Evolutionary conservation across 2,329 filamentous ascomycete genomes (phyloP).

Genomic region (Colletotrichum tamarilloi): DNA sequence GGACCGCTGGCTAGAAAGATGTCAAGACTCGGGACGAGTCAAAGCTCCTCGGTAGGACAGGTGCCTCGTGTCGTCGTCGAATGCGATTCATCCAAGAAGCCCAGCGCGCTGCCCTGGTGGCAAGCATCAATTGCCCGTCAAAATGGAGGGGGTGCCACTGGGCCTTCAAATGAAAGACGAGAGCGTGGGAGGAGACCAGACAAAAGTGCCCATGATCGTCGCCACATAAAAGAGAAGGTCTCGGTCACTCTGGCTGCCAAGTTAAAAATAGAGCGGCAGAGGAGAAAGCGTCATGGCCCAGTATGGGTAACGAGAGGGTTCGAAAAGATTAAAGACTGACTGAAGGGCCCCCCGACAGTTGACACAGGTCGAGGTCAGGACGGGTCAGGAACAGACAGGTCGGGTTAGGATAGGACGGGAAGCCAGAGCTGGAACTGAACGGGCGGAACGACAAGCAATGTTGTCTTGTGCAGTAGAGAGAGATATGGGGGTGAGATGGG

Average conservation of each 20-base stretch:
- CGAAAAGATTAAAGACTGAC: conserved; percentile 34
- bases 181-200: conserved; percentile 45
- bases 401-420: conserved; percentile 22
- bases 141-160: conserved; percentile 33
- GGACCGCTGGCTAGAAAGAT: conserved; percentile 45
- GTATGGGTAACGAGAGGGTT: conserved; percentile 30
- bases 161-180: conserved; percentile 46
- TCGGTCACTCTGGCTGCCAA: conserved; percentile 19
- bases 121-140: conserved; percentile 39
- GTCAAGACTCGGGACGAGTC: conserved; percentile 51
- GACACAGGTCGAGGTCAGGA: conserved; percentile 10
- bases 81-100: conserved; percentile 36
- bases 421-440: conserved; percentile 5
- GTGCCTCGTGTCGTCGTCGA: conserved; percentile 36
- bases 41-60: conserved; percentile 51
- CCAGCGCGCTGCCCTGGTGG: conserved; percentile 41
- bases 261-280: conserved; percentile 37
- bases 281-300: conserved; percentile 36
- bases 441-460: conserved; percentile 16
- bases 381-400: conserved; percentile 24
- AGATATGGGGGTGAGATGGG: conserved; percentile 35
- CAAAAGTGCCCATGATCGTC: conserved; percentile 51
- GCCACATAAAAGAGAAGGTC: conserved; percentile 41
- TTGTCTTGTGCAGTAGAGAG: conserved; percentile 13
- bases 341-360: conserved; percentile 13